phyloP scores from a whole-genome alignment of 331 rosid genomes.

The Quercus tomentella region DNA sequence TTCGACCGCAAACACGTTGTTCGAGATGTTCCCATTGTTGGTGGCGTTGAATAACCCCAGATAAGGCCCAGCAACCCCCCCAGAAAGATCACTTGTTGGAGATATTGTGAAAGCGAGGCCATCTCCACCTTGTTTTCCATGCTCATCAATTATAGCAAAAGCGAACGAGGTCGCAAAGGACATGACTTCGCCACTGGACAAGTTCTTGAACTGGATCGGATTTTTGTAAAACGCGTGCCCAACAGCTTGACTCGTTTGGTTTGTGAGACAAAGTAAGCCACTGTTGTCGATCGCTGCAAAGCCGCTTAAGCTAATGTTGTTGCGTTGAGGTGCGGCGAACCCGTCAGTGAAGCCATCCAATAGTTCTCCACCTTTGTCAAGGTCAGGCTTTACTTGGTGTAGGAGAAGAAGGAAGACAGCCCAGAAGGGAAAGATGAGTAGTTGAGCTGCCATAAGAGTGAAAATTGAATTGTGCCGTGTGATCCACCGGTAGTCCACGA shows the following conservation, averaged over 20 bases:
- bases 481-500: too few relatives aligned
- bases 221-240: slow-evolving; percentile 60
- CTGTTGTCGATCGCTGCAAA: slow-evolving; percentile 29
- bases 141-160: slow-evolving; percentile 49
- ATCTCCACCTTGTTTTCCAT: slow-evolving; percentile 61
- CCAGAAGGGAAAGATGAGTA: slow-evolving; percentile 10
- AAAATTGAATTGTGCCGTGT: not conserved
- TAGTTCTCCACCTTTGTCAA: slow-evolving; percentile 21
- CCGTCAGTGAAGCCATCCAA: slow-evolving; percentile 33
- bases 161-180: slow-evolving; percentile 64
- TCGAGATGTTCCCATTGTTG: slow-evolving; percentile 43
- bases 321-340: not conserved
- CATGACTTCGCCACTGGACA: slow-evolving; percentile 17
- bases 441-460: slow-evolving; percentile 29
- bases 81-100: slow-evolving; percentile 24
- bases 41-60: slow-evolving; percentile 57
- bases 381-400: slow-evolving; percentile 18
- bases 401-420: slow-evolving; percentile 17
- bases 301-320: slow-evolving; percentile 43
- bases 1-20: slow-evolving; percentile 63
- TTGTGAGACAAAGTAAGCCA: slow-evolving; percentile 47
- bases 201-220: slow-evolving; percentile 44
- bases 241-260: slow-evolving; percentile 26
- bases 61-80: slow-evolving; percentile 50
- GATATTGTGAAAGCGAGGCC: slow-evolving; percentile 72